These are phyloP conservation scores for Avena insularis DNA, from an alignment of 176 grass and related monocot genomes.

Conservation along the genomic window DNA sequence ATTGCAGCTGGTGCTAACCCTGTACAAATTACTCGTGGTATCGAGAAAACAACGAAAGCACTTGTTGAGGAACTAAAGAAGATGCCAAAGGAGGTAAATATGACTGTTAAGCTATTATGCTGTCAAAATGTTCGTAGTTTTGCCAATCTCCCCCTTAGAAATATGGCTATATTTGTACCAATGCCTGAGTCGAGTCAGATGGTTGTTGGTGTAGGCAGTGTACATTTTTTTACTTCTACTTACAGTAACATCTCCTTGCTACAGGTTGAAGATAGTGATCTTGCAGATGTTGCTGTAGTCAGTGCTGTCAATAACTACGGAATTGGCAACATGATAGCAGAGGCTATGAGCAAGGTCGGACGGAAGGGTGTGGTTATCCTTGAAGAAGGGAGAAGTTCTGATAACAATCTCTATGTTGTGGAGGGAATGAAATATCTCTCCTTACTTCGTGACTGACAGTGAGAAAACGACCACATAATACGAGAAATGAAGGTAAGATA, in stretches of 20 bases:
- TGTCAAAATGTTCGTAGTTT: neutral
- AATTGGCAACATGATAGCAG: slow-evolving; percentile 97
- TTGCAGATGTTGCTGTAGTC: slow-evolving; percentile 92
- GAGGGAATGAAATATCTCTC: slow-evolving; percentile 98
- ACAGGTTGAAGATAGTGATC: slow-evolving; percentile 93
- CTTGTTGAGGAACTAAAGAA: slow-evolving; percentile 75
- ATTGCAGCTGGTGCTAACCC: slow-evolving; percentile 91
- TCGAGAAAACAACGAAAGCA: slow-evolving; percentile 89
- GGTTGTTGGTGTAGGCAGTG: neutral
- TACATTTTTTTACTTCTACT: slow-evolving; percentile 8
- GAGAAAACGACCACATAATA: slow-evolving; percentile 91
- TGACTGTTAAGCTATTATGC: neutral
- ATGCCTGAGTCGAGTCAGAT: neutral
- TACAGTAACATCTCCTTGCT: slow-evolving; percentile 19
- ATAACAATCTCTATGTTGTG: slow-evolving; percentile 93
- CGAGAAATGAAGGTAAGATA: slow-evolving; percentile 86
- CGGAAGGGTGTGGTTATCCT: slow-evolving; percentile 95
- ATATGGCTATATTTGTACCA: neutral
- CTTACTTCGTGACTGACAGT: slow-evolving; percentile 91
- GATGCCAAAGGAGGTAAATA: slow-evolving; percentile 78
- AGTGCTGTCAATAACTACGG: slow-evolving; percentile 95
- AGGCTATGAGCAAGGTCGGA: slow-evolving; percentile 96
- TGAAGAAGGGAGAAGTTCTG: slow-evolving; percentile 90
- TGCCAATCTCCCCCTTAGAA: neutral
- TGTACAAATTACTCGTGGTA: slow-evolving; percentile 91